Conservation (phyloP, 371 early-diverging fungal species). For the Fennellomyces sp. region DNA sequence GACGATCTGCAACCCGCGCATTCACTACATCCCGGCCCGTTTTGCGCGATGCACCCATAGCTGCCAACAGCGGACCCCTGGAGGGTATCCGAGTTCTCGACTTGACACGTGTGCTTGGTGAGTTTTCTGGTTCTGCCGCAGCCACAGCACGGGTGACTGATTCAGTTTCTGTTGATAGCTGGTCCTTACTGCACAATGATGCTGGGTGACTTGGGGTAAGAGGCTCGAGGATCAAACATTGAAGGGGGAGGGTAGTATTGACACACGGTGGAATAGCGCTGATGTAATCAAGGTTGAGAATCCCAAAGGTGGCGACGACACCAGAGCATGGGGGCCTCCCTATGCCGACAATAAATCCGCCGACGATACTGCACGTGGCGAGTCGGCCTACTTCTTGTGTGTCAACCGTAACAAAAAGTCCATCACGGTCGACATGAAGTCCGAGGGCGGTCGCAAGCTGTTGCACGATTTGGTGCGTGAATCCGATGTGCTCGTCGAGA, state of each 20-base stretch:
- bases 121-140: conserved; percentile 4
- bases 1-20: conserved; percentile 3
- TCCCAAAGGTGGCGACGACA: conserved; percentile 84
- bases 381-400: conserved; percentile 89
- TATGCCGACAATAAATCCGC: conserved; percentile 55
- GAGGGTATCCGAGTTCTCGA: conserved; percentile 81
- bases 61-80: conserved; percentile 50
- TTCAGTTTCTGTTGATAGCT: conserved; percentile 35
- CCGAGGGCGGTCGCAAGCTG: conserved; percentile 62
- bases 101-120: conserved; percentile 81
- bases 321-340: conserved; percentile 86
- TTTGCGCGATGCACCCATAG: conserved; percentile 4
- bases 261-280: conserved; percentile 54
- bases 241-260: neutral
- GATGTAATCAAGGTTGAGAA: conserved; percentile 90
- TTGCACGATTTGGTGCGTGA: conserved; percentile 68
- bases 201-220: conserved; percentile 85
- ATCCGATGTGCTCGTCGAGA: conserved; percentile 88
- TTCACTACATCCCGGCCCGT: conserved; percentile 6
- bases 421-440: conserved; percentile 84
- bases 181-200: conserved; percentile 88
- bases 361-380: conserved; percentile 41
- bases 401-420: conserved; percentile 92
- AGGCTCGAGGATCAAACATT: neutral
- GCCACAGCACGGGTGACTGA: conserved; percentile 2